Base-by-base conservation (phyloP, 768 basidiomycete species). In the Nidularia sp. region DNA sequence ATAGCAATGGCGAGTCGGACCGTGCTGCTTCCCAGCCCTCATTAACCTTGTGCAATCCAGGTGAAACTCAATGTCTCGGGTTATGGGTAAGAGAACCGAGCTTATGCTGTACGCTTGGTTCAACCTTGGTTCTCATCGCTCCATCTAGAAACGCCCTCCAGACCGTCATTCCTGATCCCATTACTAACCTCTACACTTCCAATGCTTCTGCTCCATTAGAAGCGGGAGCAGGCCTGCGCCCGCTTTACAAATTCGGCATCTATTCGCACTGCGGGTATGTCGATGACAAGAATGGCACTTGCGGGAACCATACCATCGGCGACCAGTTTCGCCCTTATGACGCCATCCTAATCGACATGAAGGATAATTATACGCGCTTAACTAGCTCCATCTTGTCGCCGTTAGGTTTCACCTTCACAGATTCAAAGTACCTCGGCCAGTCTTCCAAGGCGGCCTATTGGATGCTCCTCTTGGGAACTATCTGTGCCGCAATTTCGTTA, bases 231-330 rank as follows among this genome's bases (percentile, higher is more conserved):
- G 90, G 90, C 15, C 69, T 92, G 52, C 81, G 90, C 59, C 78
- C 84, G 63, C 67, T 75, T 53, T 93, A 93, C 70, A 71, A 82
- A 53, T 92, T 86, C 56, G 90, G 90, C n/a, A 72, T 93, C 25
- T 93, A 92, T 69, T 81, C 83, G 15, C 81, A 88, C 63, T 93
- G 90, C 59, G 90, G 77, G 59, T 91, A 85, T 59, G 71, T 86
- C 57, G 78, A 83, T 56, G 66, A 69, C 41, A 75, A 76, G 18
- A 72, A 71, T 32, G 90, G 89, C 29, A 76, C 68, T 47, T 92
- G 90, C 65, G 78, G 83, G 32, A 85, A 84, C 60, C 70, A 75
- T 41, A 79, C 83, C 33, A 65, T 78, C 32, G 88, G 80, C 45
- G 69, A 74, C 56, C 73, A 72, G 52, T 90, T 86, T 65, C 70